Conservation (phyloP, 192 early-diverging fungal genomes). For the Diversispora eburnea region DNA sequence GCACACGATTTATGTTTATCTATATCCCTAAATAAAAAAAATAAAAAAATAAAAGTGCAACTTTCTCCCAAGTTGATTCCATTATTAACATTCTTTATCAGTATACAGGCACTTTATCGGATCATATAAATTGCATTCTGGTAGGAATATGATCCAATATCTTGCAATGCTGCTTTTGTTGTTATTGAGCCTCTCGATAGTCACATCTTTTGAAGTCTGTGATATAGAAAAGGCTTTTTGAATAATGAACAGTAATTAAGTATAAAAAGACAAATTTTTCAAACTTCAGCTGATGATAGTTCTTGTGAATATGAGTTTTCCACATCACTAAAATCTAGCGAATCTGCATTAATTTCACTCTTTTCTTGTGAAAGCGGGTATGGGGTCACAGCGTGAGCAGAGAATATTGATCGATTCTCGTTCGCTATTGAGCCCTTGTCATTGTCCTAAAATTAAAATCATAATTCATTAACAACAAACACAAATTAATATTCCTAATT, state of each 20-base stretch:
- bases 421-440: too few species aligned
- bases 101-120: slow-evolving; percentile 20
- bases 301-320: neutral
- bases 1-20: slow-evolving; percentile 12
- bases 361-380: too few species aligned
- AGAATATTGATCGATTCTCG: too few species aligned
- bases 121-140: slow-evolving; percentile 15
- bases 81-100: slow-evolving; percentile 23
- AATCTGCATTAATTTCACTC: too few species aligned
- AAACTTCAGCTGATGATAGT: neutral
- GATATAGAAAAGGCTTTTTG: neutral
- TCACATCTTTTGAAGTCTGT: neutral
- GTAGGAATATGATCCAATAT: slow-evolving; percentile 27
- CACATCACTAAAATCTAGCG: too few species aligned
- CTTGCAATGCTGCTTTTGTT: slow-evolving; percentile 16
- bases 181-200: slow-evolving; percentile 1
- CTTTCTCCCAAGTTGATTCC: slow-evolving; percentile 27
- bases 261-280: neutral
- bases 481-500: too few species aligned
- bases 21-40: slow-evolving; percentile 9
- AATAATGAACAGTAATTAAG: slow-evolving; percentile 7
- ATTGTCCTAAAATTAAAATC: too few species aligned
- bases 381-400: too few species aligned
- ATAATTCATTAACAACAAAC: too few species aligned
- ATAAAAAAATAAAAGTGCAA: slow-evolving; percentile 25